Evolutionary conservation across 1,139 yeast genomes (phyloP).

Genomic region (Petasospora fabianii): DNA sequence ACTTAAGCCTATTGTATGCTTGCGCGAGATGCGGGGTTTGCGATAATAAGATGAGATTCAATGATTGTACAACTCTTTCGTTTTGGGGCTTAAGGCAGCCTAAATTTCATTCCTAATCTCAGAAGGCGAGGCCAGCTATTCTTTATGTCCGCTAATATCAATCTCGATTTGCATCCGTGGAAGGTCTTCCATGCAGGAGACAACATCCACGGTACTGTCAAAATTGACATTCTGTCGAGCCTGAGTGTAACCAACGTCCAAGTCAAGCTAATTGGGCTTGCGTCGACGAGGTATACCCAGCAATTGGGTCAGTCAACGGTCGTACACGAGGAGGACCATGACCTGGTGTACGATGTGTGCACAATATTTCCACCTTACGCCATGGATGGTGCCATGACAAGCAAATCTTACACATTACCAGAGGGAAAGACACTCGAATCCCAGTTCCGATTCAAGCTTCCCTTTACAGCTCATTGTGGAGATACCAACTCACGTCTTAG

Average conservation of each 20-base stretch:
- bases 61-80: too few relatives aligned
- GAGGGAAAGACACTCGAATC: slow-evolving; percentile 9
- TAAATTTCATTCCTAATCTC: too few relatives aligned
- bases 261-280: slow-evolving; percentile 7
- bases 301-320: background rate
- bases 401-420: slow-evolving; percentile 1
- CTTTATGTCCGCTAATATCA: slow-evolving; percentile 4
- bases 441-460: slow-evolving; percentile 5
- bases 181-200: slow-evolving; percentile 7
- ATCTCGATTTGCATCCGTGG: slow-evolving; percentile 6
- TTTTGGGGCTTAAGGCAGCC: too few relatives aligned
- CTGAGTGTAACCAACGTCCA: slow-evolving; percentile 4
- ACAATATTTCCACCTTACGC: slow-evolving; percentile 8
- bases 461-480: slow-evolving; percentile 10
- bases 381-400: slow-evolving; percentile 2
- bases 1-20: too few relatives aligned
- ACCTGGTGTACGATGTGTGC: slow-evolving; percentile 8
- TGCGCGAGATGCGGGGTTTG: too few relatives aligned
- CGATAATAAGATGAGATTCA: too few relatives aligned
- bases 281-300: slow-evolving; percentile 1
- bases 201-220: slow-evolving; percentile 7
- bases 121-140: too few relatives aligned
- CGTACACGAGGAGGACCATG: slow-evolving; percentile 4
- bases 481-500: slow-evolving; percentile 1
- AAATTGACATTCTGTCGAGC: slow-evolving; percentile 1